Evolutionary conservation across 1,139 yeast species (phyloP).

Genomic region (Meyerozyma carpophila): DNA sequence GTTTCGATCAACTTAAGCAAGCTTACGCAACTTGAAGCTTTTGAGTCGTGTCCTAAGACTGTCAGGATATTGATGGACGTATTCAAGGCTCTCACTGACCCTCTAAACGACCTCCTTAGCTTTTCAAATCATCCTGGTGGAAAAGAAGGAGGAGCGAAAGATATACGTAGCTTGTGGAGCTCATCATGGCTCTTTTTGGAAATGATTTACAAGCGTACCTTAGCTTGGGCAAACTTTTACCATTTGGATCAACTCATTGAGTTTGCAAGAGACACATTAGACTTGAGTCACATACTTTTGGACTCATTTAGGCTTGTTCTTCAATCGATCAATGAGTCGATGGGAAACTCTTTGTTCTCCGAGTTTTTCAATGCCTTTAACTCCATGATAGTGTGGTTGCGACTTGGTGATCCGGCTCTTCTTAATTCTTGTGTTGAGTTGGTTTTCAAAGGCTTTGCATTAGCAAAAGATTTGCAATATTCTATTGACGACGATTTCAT

Average conservation of each 20-base stretch:
- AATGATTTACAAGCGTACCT: constrained; percentile 62
- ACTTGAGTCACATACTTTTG: constrained; percentile 63
- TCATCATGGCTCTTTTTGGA: constrained; percentile 66
- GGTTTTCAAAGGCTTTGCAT: constrained; percentile 60
- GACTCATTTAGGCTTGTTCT: constrained; percentile 55
- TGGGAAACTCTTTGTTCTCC: constrained; percentile 18
- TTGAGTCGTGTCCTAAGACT: constrained; percentile 73
- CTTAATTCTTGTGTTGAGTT: constrained; percentile 70
- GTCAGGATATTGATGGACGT: constrained; percentile 75
- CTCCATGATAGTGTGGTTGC: constrained; percentile 69
- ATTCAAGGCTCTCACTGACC: constrained; percentile 57
- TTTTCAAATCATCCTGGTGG: constrained; percentile 1
- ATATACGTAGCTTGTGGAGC: constrained; percentile 52
- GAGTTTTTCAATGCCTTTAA: constrained; percentile 48
- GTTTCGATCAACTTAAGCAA: constrained; percentile 42
- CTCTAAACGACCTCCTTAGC: constrained; percentile 37
- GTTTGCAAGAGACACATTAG: constrained; percentile 83
- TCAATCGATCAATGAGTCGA: constrained; percentile 5
- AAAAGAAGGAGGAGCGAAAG: neutral
- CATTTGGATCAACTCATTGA: constrained; percentile 58
- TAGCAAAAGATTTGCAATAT: constrained; percentile 51
- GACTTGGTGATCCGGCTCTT: constrained; percentile 73
- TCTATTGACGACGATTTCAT: constrained; percentile 46
- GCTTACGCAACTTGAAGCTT: constrained; percentile 46
- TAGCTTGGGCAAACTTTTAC: constrained; percentile 67